Conservation (phyloP, 176 grass and related monocot genomes). For the Musa itinerans region DNA sequence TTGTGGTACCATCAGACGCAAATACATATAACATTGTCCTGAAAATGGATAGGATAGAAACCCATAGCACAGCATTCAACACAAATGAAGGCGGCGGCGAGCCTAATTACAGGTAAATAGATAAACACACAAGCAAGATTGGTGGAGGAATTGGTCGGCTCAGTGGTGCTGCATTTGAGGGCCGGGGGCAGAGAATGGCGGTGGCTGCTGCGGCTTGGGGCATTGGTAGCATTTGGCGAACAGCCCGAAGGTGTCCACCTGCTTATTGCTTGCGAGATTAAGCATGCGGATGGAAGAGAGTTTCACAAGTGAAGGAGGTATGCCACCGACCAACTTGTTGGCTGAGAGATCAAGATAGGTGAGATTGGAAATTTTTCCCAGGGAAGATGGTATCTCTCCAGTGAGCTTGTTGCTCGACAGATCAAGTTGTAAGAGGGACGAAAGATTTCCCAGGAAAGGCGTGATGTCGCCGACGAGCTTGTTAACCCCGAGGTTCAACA, state of each 20-base stretch:
- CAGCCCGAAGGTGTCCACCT: slow-evolving; percentile 78
- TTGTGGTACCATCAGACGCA: too few species aligned
- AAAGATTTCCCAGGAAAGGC: neutral
- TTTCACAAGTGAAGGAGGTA: slow-evolving; percentile 5
- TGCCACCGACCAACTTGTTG: slow-evolving; percentile 1
- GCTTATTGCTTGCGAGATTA: slow-evolving; percentile 9
- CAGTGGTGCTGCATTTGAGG: neutral
- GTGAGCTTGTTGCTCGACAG: slow-evolving; percentile 1
- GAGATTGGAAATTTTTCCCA: neutral
- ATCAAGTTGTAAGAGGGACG: neutral
- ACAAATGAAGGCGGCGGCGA: slow-evolving; percentile 64
- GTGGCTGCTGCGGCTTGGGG: slow-evolving; percentile 34
- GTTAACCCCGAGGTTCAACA: neutral
- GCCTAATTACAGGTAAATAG: slow-evolving; percentile 55
- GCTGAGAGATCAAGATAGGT: neutral
- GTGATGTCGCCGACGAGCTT: neutral
- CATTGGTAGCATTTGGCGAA: slow-evolving; percentile 93
- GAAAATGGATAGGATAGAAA: neutral
- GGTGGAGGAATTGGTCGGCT: neutral
- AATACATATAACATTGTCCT: too few species aligned
- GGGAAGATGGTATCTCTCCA: neutral
- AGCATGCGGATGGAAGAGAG: neutral
- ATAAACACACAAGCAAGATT: slow-evolving; percentile 20
- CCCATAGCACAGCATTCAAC: slow-evolving; percentile 30
- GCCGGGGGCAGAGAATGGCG: neutral